Evolutionary conservation across 1,139 yeast genomes (phyloP).

Genomic region (Torulaspora globosa): DNA sequence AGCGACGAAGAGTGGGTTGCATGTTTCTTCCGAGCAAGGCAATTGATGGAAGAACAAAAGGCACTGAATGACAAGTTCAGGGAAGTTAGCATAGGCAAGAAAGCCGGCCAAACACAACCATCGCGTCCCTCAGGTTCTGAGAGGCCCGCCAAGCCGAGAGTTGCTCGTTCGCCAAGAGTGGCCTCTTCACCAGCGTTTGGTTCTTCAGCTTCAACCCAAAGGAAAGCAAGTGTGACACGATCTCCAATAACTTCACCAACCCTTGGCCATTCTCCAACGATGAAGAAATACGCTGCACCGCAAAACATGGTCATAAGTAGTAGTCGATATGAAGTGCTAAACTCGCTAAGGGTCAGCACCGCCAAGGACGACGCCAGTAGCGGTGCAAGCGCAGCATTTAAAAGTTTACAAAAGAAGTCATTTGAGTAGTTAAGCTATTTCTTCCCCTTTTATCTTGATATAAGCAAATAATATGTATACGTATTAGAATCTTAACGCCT

Average conservation of each 20-base stretch:
- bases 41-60: slow-evolving; percentile 36
- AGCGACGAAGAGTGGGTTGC: slow-evolving; percentile 45
- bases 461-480: slow-evolving; percentile 6
- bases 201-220: slow-evolving; percentile 4
- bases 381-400: slow-evolving; percentile 38
- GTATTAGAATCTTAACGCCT: not conserved
- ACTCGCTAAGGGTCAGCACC: slow-evolving; percentile 21
- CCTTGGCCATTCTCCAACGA: slow-evolving; percentile 7
- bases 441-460: slow-evolving; percentile 4
- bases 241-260: slow-evolving; percentile 8
- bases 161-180: not conserved
- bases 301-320: slow-evolving; percentile 34
- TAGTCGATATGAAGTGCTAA: slow-evolving; percentile 35
- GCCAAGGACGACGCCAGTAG: slow-evolving; percentile 30
- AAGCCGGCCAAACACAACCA: not conserved
- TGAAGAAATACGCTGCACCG: slow-evolving; percentile 18
- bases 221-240: slow-evolving; percentile 2
- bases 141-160: not conserved
- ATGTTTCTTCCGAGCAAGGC: slow-evolving; percentile 47
- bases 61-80: slow-evolving; percentile 13
- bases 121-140: slow-evolving; percentile 3
- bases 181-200: slow-evolving; percentile 16
- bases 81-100: slow-evolving; percentile 6
- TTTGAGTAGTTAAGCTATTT: slow-evolving; percentile 4
- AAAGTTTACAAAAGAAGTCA: slow-evolving; percentile 25